Percentiles rank a stretch among this genome's conserved stretches.
These are phyloP conservation scores for Naganishia vishniacii DNA, from an alignment of 768 basidiomycete species.

Conservation along the genomic window DNA sequence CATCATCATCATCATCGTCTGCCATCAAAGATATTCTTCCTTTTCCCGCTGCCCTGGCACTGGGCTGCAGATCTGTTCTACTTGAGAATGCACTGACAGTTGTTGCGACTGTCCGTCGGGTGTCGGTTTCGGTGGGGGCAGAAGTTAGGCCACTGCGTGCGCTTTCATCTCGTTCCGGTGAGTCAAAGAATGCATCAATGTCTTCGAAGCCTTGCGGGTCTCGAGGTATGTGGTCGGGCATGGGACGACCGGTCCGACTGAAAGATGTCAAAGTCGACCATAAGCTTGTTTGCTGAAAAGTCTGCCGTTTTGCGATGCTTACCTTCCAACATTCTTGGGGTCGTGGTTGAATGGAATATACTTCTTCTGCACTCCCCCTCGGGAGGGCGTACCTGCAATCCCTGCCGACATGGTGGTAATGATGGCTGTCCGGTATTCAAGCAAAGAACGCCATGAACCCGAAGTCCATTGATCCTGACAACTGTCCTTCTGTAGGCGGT, in stretches of 20 bases:
- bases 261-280: not conserved
- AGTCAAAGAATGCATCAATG: conserved; percentile 43
- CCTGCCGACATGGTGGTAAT: conserved; percentile 3
- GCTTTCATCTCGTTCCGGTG: conserved; percentile 13
- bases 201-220: conserved; percentile 48
- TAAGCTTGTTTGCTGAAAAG: not conserved
- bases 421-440: not conserved
- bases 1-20: conserved; percentile 9
- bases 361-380: conserved; percentile 13
- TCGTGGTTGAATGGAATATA: conserved; percentile 41
- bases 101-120: not conserved
- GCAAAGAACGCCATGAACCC: not conserved
- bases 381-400: conserved; percentile 1
- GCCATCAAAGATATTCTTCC: conserved; percentile 10
- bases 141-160: conserved; percentile 5
- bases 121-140: conserved; percentile 1
- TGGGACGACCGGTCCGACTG: conserved; percentile 43
- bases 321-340: conserved; percentile 45
- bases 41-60: not conserved
- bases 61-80: conserved; percentile 7
- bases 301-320: not conserved
- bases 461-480: not conserved
- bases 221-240: conserved; percentile 42
- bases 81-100: not conserved
- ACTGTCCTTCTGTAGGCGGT: too few relatives aligned